A percentile compares a stretch with the other conserved stretches of the same genome.
Evolutionary conservation across 2,329 filamentous ascomycete genomes (phyloP).

Genomic region (Verticillium isaacii): DNA sequence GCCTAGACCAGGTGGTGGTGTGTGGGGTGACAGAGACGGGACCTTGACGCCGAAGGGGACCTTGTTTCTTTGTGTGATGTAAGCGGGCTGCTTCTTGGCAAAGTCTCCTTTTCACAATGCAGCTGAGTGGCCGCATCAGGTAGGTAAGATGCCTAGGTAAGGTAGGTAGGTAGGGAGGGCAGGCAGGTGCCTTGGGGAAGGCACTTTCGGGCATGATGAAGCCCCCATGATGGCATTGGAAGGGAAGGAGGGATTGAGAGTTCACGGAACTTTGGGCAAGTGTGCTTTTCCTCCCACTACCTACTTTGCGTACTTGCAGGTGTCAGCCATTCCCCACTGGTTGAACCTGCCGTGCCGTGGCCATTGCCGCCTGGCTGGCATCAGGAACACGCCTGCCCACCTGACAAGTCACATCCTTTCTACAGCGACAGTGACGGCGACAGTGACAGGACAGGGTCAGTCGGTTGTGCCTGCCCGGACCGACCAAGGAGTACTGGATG

Average conservation of each 20-base stretch:
- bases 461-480: neutral
- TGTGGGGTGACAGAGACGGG: neutral
- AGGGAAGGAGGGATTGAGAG: no score
- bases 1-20: neutral
- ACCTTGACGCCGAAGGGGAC: neutral
- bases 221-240: no score
- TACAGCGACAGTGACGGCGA: neutral
- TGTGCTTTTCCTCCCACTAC: no score
- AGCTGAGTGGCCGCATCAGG: neutral
- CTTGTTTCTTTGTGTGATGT: neutral
- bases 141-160: no score
- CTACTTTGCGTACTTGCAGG: neutral
- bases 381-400: no score
- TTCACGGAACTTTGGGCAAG: no score
- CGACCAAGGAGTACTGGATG: neutral
- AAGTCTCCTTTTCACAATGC: neutral
- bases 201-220: no score
- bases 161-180: neutral
- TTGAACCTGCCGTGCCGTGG: neutral
- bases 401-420: neutral
- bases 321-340: neutral
- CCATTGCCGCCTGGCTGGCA: neutral
- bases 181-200: no score
- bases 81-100: neutral
- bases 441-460: neutral